Percentiles rank a stretch among this genome's conserved stretches.
Conservation (phyloP, 495 filamentous ascomycete genomes). For the Penicillium lividum region DNA sequence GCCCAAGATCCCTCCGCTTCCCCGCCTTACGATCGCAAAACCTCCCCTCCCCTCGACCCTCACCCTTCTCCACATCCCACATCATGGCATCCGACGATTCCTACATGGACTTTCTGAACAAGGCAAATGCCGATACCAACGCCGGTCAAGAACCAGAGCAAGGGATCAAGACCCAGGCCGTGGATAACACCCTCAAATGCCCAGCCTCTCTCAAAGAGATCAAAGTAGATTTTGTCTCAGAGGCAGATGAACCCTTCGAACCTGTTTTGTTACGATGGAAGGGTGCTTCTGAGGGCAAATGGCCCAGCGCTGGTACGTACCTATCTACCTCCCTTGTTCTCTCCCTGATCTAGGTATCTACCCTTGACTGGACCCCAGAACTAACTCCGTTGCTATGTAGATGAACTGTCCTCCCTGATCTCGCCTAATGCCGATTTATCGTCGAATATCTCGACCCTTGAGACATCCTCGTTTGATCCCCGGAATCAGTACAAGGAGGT, state of each 20-base stretch:
- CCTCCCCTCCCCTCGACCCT: conserved; percentile 1
- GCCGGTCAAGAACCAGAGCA: conserved; percentile 34
- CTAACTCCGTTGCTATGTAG: conserved; percentile 23
- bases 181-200: conserved; percentile 48
- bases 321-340: conserved; percentile 10
- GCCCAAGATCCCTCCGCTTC: conserved; percentile 3
- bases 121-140: conserved; percentile 72
- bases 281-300: conserved; percentile 48
- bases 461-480: conserved; percentile 42
- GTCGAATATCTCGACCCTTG: conserved; percentile 35
- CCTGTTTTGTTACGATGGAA: conserved; percentile 67
- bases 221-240: conserved; percentile 70
- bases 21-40: conserved; percentile 11
- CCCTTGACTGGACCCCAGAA: not conserved
- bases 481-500: conserved; percentile 36
- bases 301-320: conserved; percentile 63
- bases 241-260: conserved; percentile 83
- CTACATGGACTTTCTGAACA: conserved; percentile 79
- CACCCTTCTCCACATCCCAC: conserved; percentile 26
- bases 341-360: not conserved
- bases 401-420: conserved; percentile 42
- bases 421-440: conserved; percentile 35
- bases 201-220: conserved; percentile 58
- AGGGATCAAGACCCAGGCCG: conserved; percentile 52
- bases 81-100: conserved; percentile 76